phyloP scores from a whole-genome alignment of 345 rosid genomes.

The Physaria fendleri region DNA sequence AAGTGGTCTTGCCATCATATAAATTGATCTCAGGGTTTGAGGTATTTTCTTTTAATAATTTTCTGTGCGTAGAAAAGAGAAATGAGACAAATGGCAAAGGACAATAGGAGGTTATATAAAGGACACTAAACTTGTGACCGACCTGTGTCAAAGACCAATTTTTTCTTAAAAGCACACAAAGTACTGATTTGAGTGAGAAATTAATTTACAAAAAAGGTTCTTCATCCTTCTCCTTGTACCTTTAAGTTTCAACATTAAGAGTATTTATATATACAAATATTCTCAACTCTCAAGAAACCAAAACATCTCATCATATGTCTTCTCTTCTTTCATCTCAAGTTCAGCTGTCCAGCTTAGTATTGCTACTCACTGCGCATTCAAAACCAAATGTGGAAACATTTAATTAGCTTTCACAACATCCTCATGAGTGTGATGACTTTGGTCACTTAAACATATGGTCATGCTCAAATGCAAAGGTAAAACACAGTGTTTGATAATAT shows the following conservation, averaged over 20 bases:
- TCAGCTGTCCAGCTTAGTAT: not conserved
- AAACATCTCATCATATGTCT: not conserved
- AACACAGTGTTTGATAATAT: too few species aligned
- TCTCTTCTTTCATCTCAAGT: not conserved
- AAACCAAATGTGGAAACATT: not conserved
- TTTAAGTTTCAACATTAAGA: not conserved
- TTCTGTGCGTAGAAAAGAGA: not conserved
- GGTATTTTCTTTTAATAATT: not conserved
- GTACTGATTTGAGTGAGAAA: not conserved
- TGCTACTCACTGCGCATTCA: slow-evolving; percentile 16
- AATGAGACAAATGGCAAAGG: not conserved
- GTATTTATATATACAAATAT: slow-evolving; percentile 15
- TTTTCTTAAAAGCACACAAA: not conserved
- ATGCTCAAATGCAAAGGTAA: not conserved
- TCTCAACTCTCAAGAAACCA: not conserved
- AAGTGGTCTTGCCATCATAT: slow-evolving; percentile 40
- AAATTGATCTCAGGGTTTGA: slow-evolving; percentile 22
- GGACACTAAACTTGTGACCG: not conserved
- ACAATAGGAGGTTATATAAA: not conserved
- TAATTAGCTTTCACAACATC: not conserved
- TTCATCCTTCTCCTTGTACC: not conserved
- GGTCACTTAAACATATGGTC: not conserved
- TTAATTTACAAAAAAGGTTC: not conserved
- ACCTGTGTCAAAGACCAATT: too few species aligned
- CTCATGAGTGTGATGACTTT: not conserved